phyloP scores from a whole-genome alignment of 805 yeast genomes.

The Metschnikowia henanensis region DNA sequence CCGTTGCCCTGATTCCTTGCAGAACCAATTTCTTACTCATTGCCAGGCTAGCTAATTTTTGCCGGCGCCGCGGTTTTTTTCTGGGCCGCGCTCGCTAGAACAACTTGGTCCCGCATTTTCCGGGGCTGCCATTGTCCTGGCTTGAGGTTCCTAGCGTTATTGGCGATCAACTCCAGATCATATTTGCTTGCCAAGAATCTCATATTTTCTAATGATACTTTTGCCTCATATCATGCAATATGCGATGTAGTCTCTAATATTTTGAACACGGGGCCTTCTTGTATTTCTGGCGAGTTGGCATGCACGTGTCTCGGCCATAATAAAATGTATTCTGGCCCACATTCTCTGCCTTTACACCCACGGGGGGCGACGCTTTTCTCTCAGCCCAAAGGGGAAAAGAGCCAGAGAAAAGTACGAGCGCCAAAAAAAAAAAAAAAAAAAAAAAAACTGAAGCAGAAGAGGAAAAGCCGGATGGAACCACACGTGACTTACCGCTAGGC shows the following conservation, averaged over 20 bases:
- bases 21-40: neutral
- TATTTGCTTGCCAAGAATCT: neutral
- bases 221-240: neutral
- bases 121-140: neutral
- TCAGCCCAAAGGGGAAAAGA: neutral
- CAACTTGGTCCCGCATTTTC: neutral
- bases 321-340: neutral
- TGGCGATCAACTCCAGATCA: too few species aligned
- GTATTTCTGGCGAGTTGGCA: neutral
- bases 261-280: too few species aligned
- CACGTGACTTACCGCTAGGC: neutral
- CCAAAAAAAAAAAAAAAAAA: neutral
- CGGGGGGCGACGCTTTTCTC: neutral
- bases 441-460: neutral
- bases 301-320: neutral
- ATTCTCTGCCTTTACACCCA: neutral
- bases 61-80: too few species aligned
- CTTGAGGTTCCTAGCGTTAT: too few species aligned
- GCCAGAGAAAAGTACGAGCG: neutral
- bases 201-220: neutral
- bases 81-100: neutral
- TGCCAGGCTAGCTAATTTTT: neutral
- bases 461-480: neutral
- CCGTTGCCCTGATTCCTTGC: too few species aligned
- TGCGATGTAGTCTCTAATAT: too few species aligned